phyloP scores from a whole-genome alignment of 768 basidiomycete genomes.

The Tricholoma sp. region DNA sequence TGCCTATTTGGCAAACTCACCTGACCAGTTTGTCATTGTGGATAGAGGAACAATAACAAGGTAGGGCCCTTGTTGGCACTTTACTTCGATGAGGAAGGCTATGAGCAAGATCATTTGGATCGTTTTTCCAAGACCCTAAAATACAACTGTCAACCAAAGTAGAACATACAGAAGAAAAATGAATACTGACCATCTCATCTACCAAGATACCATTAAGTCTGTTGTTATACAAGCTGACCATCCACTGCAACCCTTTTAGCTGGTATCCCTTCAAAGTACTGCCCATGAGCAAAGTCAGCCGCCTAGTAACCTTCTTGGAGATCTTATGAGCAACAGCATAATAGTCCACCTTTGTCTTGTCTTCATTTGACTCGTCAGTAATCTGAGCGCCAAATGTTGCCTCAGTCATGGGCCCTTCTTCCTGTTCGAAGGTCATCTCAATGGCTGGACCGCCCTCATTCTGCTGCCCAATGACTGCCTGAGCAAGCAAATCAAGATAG shows the following conservation, averaged over 20 bases:
- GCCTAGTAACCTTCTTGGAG: slow-evolving; percentile 75
- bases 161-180: neutral
- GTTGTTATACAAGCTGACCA: slow-evolving; percentile 98
- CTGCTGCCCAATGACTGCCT: slow-evolving; percentile 92
- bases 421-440: slow-evolving; percentile 47
- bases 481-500: slow-evolving; percentile 92
- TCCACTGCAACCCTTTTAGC: slow-evolving; percentile 94
- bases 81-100: slow-evolving; percentile 87
- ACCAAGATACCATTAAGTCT: slow-evolving; percentile 91
- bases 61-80: slow-evolving; percentile 89
- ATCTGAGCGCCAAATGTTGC: slow-evolving; percentile 87
- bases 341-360: slow-evolving; percentile 84
- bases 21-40: slow-evolving; percentile 96
- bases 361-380: slow-evolving; percentile 52
- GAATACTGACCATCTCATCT: slow-evolving; percentile 80
- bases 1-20: slow-evolving; percentile 96
- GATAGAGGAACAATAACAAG: slow-evolving; percentile 94
- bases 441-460: slow-evolving; percentile 50
- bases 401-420: slow-evolving; percentile 77
- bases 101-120: slow-evolving; percentile 95
- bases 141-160: slow-evolving; percentile 7
- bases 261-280: slow-evolving; percentile 95
- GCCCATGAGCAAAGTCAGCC: slow-evolving; percentile 73
- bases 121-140: slow-evolving; percentile 89
- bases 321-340: slow-evolving; percentile 93